Evolutionary conservation across 2,329 filamentous ascomycete genomes (phyloP).

Genomic region (Xylaria sp.): DNA sequence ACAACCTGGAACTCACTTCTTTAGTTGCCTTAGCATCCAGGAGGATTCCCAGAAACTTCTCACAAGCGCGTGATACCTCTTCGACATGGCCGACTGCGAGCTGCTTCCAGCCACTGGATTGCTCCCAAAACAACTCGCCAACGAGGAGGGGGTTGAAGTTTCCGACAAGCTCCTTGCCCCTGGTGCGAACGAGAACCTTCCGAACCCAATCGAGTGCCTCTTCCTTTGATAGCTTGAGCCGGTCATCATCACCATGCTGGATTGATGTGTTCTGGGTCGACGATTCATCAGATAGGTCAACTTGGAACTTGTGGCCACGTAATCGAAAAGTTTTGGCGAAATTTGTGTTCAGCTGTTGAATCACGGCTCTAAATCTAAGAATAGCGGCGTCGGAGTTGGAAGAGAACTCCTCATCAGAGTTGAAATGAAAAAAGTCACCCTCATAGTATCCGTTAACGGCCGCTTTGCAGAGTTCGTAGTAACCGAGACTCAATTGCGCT

Average conservation of each 20-base stretch:
- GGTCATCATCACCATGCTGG: not conserved
- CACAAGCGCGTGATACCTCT: not conserved
- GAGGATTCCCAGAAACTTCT: constrained; percentile 2
- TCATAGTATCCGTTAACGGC: constrained; percentile 43
- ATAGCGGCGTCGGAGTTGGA: constrained; percentile 22
- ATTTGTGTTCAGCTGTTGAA: constrained; percentile 25
- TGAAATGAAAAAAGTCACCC: constrained; percentile 34
- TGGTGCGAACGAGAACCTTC: not conserved
- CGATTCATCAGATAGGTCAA: not conserved
- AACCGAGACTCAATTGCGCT: constrained; percentile 36
- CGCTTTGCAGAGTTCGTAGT: constrained; percentile 39
- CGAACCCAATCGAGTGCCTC: constrained; percentile 8
- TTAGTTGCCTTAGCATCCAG: constrained; percentile 1
- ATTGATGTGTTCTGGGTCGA: constrained; percentile 34
- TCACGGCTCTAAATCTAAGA: constrained; percentile 36
- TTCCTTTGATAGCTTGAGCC: not conserved
- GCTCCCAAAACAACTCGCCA: constrained; percentile 47
- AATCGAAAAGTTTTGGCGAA: not conserved
- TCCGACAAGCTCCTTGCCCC: constrained; percentile 46
- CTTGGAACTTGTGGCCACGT: constrained; percentile 26
- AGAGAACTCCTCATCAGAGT: constrained; percentile 25
- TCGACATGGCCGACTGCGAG: constrained; percentile 35
- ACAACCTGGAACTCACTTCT: constrained; percentile 9
- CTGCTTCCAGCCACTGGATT: constrained; percentile 43
- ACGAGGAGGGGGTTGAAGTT: constrained; percentile 48